Evolutionary conservation across 352 stramenopile genomes (phyloP).

Genomic region (Globisporangium radiosum): DNA sequence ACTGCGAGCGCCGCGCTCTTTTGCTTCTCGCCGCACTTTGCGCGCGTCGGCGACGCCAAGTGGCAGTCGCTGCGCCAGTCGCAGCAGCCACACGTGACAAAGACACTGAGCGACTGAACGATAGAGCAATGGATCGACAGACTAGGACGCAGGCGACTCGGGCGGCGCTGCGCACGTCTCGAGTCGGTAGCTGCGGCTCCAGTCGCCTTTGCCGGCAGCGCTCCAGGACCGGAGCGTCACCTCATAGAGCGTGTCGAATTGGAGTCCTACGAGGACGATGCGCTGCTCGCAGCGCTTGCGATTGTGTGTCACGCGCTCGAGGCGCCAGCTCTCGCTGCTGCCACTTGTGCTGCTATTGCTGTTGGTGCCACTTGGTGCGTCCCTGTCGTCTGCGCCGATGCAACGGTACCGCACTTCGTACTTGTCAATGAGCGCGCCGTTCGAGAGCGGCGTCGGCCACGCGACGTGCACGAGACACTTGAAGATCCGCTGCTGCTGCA

Average conservation of each 20-base stretch:
- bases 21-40: constrained; percentile 61
- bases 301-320: constrained; percentile 35
- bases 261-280: constrained; percentile 35
- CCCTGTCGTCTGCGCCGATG: constrained; percentile 20
- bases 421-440: constrained; percentile 64
- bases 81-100: background rate
- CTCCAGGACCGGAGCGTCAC: constrained; percentile 58
- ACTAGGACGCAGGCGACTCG: constrained; percentile 6
- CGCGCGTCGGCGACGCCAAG: constrained; percentile 23
- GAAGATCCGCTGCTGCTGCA: constrained; percentile 43
- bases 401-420: constrained; percentile 58
- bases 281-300: constrained; percentile 31
- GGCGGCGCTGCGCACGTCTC: constrained; percentile 25
- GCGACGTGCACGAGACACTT: constrained; percentile 41
- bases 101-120: constrained; percentile 5
- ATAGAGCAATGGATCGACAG: constrained; percentile 21
- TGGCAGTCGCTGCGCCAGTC: background rate
- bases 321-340: constrained; percentile 21
- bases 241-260: constrained; percentile 59
- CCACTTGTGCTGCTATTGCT: background rate
- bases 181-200: constrained; percentile 32
- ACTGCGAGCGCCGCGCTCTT: constrained; percentile 48
- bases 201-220: constrained; percentile 50
- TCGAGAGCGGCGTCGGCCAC: constrained; percentile 60
- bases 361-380: constrained; percentile 9